Evolutionary conservation across 108 stramenopile species (phyloP).

Genomic region (Skeletonema potamos): DNA sequence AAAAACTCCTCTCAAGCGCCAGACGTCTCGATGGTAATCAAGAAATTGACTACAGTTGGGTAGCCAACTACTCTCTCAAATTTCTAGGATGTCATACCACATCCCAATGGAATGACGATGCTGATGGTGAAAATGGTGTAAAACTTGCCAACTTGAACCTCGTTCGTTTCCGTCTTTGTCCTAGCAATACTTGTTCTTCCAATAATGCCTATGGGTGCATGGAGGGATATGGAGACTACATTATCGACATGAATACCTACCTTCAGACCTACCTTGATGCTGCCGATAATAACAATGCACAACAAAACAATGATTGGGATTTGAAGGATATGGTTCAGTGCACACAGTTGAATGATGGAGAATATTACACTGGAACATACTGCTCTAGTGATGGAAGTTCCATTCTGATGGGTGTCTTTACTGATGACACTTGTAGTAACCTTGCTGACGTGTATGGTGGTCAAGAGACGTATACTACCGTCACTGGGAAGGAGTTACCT

Average conservation of each 20-base stretch:
- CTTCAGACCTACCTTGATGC: slow-evolving; percentile 60
- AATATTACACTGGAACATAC: slow-evolving; percentile 80
- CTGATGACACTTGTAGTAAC: slow-evolving; percentile 70
- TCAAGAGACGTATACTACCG: slow-evolving; percentile 33
- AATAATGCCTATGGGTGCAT: slow-evolving; percentile 61
- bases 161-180: slow-evolving; percentile 84
- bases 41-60: slow-evolving; percentile 52
- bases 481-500: slow-evolving; percentile 53
- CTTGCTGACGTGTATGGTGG: slow-evolving; percentile 60
- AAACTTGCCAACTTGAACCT: slow-evolving; percentile 73
- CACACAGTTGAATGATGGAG: slow-evolving; percentile 31
- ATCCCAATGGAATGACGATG: slow-evolving; percentile 70
- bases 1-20: slow-evolving; percentile 55
- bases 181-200: slow-evolving; percentile 55
- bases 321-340: slow-evolving; percentile 48
- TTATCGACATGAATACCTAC: slow-evolving; percentile 82
- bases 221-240: slow-evolving; percentile 78
- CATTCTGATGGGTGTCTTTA: slow-evolving; percentile 77
- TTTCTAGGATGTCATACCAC: slow-evolving; percentile 90
- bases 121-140: slow-evolving; percentile 61
- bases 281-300: too few relatives aligned
- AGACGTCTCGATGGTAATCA: slow-evolving; percentile 50
- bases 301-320: slow-evolving; percentile 41
- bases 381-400: slow-evolving; percentile 76
- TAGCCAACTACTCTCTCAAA: slow-evolving; percentile 41